phyloP scores from a whole-genome alignment of 108 stramenopile genomes.

The Cyclotella sp. region DNA sequence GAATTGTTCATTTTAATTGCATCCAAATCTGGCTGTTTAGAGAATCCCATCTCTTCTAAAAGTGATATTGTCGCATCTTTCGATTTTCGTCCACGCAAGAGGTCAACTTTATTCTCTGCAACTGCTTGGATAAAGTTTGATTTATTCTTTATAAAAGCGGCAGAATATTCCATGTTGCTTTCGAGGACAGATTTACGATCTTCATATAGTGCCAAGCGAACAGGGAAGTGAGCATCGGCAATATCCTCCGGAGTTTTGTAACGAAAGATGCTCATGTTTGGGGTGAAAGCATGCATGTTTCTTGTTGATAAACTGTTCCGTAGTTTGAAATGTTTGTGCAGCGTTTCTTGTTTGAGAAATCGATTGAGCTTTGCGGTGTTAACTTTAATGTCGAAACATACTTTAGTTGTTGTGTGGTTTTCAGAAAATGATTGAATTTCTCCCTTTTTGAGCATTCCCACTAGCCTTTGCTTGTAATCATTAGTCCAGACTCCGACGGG shows the following conservation, averaged over 20 bases:
- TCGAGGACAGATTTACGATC: conserved; percentile 79
- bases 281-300: conserved; percentile 94
- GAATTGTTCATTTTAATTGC: conserved; percentile 60
- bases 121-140: conserved; percentile 85
- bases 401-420: conserved; percentile 86
- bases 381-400: conserved; percentile 74
- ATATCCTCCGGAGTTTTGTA: conserved; percentile 75
- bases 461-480: conserved; percentile 77
- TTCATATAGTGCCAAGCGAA: conserved; percentile 72
- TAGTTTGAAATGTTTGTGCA: conserved; percentile 76
- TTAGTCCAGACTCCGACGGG: conserved; percentile 90
- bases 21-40: conserved; percentile 59
- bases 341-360: conserved; percentile 55
- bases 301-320: conserved; percentile 61
- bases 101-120: conserved; percentile 64
- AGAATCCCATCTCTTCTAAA: conserved; percentile 70
- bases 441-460: conserved; percentile 68
- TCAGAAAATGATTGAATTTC: conserved; percentile 73
- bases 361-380: conserved; percentile 59
- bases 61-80: conserved; percentile 74
- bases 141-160: conserved; percentile 74
- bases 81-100: conserved; percentile 65
- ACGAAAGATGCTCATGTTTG: conserved; percentile 60
- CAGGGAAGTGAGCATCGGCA: conserved; percentile 81
- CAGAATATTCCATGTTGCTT: conserved; percentile 68